Percentiles rank a stretch among this genome's conserved stretches.
These are phyloP conservation scores for Epichloe scottii DNA, from an alignment of 2,329 filamentous ascomycete species.

Conservation along the genomic window DNA sequence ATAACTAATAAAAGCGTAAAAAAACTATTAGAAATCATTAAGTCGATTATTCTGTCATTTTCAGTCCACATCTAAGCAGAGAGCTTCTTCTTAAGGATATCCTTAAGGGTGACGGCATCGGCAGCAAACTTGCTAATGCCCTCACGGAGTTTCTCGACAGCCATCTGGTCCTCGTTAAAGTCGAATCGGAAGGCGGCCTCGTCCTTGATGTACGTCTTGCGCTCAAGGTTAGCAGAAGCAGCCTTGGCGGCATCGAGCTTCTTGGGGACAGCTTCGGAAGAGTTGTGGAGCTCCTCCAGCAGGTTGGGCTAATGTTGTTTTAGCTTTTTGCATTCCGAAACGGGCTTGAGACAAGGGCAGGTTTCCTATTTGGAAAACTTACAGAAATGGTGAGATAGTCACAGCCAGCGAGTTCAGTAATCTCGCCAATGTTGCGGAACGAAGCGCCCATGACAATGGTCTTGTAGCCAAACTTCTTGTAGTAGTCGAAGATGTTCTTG, in stretches of 20 bases:
- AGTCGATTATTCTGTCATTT: background rate
- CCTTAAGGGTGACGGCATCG: conserved; percentile 88
- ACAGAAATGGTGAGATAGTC: conserved; percentile 98
- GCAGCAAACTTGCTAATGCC: conserved; percentile 99
- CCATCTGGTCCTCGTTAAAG: conserved; percentile 99
- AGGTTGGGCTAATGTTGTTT: conserved; percentile 57
- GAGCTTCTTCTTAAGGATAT: conserved; percentile 81
- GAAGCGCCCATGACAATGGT: conserved; percentile 99
- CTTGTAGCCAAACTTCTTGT: conserved; percentile 99
- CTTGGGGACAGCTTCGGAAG: conserved; percentile 67
- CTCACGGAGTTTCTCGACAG: conserved; percentile 96
- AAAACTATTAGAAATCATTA: too few species aligned
- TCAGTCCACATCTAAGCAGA: conserved; percentile 21
- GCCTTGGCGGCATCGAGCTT: conserved; percentile 73
- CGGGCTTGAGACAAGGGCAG: background rate
- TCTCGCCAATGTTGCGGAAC: conserved; percentile 92
- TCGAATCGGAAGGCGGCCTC: conserved; percentile 92
- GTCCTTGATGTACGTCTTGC: conserved; percentile 82
- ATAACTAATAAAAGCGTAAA: too few species aligned
- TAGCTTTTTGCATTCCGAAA: conserved; percentile 3
- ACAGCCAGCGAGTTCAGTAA: conserved; percentile 94
- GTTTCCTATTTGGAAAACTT: conserved; percentile 25
- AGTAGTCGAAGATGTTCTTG: conserved; percentile 97
- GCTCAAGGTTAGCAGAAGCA: conserved; percentile 59
- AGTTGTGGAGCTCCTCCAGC: conserved; percentile 88